Conservation (phyloP, 1,139 yeast species). For the Scheffersomyces quercinus region DNA sequence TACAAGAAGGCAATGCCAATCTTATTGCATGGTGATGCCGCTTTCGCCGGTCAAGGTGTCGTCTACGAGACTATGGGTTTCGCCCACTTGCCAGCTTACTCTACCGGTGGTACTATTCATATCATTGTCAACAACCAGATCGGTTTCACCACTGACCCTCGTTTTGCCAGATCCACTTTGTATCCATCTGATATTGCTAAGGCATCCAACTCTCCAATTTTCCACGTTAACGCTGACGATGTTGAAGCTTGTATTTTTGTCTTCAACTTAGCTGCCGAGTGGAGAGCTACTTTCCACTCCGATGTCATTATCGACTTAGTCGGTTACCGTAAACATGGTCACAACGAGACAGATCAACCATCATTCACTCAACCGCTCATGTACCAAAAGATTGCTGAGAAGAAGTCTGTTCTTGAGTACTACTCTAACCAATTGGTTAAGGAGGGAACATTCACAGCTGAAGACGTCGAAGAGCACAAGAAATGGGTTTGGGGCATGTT, state of each 20-base stretch:
- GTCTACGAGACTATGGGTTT: conserved; percentile 98
- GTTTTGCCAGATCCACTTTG: conserved; percentile 95
- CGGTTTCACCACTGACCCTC: conserved; percentile 98
- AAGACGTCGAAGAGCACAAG: conserved; percentile 93
- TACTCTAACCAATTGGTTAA: conserved; percentile 76
- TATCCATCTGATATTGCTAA: conserved; percentile 98
- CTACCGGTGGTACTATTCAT: conserved; percentile 98
- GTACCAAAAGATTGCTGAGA: conserved; percentile 89
- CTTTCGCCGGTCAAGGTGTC: conserved; percentile 98
- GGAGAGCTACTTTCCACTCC: conserved; percentile 95
- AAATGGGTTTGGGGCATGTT: conserved; percentile 96
- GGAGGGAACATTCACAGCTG: conserved; percentile 87
- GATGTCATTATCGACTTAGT: conserved; percentile 96
- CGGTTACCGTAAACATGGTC: conserved; percentile 98
- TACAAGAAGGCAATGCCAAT: conserved; percentile 89
- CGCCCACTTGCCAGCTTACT: conserved; percentile 87
- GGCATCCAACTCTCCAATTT: conserved; percentile 94
- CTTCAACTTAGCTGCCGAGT: conserved; percentile 96
- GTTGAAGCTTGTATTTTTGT: conserved; percentile 90
- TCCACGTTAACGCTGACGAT: conserved; percentile 99
- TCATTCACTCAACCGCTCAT: conserved; percentile 97
- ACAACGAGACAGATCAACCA: conserved; percentile 99
- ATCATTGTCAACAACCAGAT: conserved; percentile 96
- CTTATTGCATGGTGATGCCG: conserved; percentile 98
- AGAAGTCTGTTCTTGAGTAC: conserved; percentile 83